Evolutionary conservation across 257 asterid genomes (phyloP).

Genomic region (Plectranthus barbatus): DNA sequence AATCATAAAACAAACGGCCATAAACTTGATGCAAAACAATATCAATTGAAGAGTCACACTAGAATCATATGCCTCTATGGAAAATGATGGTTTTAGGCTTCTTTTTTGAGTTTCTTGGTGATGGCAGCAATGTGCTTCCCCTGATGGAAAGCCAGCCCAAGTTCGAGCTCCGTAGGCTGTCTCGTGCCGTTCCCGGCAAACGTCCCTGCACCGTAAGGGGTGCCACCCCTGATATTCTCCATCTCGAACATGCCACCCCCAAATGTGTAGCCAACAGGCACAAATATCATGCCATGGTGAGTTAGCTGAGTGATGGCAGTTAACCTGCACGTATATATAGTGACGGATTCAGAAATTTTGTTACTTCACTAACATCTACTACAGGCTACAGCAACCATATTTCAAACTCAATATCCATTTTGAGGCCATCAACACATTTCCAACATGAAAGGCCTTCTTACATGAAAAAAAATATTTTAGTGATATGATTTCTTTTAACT

Average conservation of each 20-base stretch:
- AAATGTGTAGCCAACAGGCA: constrained; percentile 46
- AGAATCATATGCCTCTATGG: no score
- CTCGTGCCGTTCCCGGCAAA: constrained; percentile 47
- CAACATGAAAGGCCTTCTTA: no score
- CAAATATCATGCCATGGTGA: constrained; percentile 49
- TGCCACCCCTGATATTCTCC: constrained; percentile 47
- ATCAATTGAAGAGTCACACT: neutral
- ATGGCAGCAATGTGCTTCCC: constrained; percentile 43
- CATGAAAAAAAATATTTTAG: no score
- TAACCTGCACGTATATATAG: constrained; percentile 18
- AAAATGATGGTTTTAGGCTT: constrained; percentile 7
- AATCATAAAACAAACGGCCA: neutral
- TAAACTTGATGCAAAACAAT: neutral
- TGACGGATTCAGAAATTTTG: neutral
- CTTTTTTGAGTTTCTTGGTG: constrained; percentile 41
- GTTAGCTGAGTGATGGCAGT: constrained; percentile 49
- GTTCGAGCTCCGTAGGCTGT: constrained; percentile 38
- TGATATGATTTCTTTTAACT: neutral
- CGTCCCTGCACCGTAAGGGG: constrained; percentile 50
- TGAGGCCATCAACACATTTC: neutral
- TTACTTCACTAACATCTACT: no score
- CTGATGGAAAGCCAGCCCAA: constrained; percentile 47
- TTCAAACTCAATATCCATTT: no score
- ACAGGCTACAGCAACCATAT: neutral
- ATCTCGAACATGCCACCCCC: constrained; percentile 50